Conservation (phyloP, 208 protist genomes). For the Wallacemonas sp. region DNA sequence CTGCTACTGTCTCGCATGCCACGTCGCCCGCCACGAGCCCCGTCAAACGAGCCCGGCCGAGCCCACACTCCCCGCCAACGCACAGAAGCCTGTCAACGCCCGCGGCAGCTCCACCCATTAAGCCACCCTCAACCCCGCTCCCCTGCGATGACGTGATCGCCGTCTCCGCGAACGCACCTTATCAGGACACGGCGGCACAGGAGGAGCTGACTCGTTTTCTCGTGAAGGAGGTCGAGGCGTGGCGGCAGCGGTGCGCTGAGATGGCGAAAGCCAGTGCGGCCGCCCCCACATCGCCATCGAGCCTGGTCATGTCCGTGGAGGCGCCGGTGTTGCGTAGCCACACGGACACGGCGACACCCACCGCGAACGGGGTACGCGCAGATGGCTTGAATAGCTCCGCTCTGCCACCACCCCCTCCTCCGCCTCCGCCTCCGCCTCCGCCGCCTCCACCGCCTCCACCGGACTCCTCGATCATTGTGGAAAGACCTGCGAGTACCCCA, state of each 20-base stretch:
- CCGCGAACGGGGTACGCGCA: not conserved
- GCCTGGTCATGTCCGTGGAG: no score
- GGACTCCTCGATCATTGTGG: no score
- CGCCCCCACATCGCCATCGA: slow-evolving; percentile 1
- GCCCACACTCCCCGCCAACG: no score
- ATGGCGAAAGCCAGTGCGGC: slow-evolving; percentile 33
- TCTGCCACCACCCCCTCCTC: not conserved
- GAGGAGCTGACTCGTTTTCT: slow-evolving; percentile 13
- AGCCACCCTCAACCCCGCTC: no score
- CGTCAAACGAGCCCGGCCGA: not conserved
- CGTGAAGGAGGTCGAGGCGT: slow-evolving; percentile 43
- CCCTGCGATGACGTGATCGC: no score
- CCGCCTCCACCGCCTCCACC: not conserved
- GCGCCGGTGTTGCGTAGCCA: no score
- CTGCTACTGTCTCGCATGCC: not conserved
- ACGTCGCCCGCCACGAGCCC: not conserved
- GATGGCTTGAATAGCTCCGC: not conserved
- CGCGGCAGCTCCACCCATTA: no score
- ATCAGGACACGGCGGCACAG: not conserved
- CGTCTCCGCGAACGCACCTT: not conserved
- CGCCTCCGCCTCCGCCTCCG: not conserved
- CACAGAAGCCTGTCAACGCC: no score
- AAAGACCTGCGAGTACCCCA: no score
- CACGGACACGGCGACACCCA: not conserved
- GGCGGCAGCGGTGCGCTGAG: slow-evolving; percentile 38